These are phyloP conservation scores for Microascus cirrosus DNA, from an alignment of 2,329 filamentous ascomycete species.

Conservation along the genomic window DNA sequence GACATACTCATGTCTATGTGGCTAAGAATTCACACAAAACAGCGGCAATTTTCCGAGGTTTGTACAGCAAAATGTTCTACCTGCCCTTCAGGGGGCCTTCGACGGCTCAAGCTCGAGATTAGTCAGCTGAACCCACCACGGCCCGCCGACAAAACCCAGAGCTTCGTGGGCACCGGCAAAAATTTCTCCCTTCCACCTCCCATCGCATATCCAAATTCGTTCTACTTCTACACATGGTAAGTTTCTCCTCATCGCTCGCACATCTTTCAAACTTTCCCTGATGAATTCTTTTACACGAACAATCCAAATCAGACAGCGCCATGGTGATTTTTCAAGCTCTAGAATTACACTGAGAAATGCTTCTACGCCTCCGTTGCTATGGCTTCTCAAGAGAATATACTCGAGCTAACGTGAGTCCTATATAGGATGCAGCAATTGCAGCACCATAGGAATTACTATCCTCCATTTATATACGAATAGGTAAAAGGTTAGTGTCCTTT, in stretches of 20 bases:
- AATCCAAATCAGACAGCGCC: conserved; percentile 52
- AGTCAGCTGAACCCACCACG: neutral
- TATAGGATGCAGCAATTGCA: neutral
- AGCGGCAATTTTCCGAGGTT: too few species aligned
- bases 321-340: conserved; percentile 43
- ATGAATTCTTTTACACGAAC: conserved; percentile 35
- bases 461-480: neutral
- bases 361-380: conserved; percentile 8
- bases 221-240: conserved; percentile 16
- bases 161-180: neutral
- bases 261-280: conserved; percentile 19
- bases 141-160: neutral
- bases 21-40: too few species aligned
- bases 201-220: conserved; percentile 1
- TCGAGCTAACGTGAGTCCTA: neutral
- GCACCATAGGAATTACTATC: neutral
- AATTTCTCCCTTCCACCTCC: neutral
- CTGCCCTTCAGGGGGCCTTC: neutral
- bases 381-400: neutral
- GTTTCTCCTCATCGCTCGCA: conserved; percentile 7
- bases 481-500: conserved; percentile 8
- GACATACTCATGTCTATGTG: too few species aligned
- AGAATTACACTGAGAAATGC: conserved; percentile 45
- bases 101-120: neutral
- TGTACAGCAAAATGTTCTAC: too few species aligned